phyloP scores from a whole-genome alignment of 345 rosid genomes.

The Ceriops tagal region DNA sequence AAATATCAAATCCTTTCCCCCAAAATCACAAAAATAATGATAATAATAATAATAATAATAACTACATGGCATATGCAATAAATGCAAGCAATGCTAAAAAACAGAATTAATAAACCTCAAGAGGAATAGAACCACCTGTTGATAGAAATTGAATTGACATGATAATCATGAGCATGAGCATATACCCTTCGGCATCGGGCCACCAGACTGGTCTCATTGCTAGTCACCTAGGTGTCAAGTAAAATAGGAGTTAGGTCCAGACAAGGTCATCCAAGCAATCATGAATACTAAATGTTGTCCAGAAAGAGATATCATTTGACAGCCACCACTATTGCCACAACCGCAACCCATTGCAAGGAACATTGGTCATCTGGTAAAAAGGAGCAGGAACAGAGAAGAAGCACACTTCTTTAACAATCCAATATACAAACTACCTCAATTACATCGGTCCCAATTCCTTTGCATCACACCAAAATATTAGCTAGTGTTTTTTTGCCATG shows the following conservation, averaged over 20 bases:
- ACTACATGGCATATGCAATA: background rate
- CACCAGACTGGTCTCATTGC: constrained; percentile 71
- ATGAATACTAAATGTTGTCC: background rate
- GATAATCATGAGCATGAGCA: constrained; percentile 99
- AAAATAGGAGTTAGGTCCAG: constrained; percentile 11
- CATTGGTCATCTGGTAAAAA: background rate
- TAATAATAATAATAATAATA: background rate
- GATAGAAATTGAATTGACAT: constrained; percentile 92
- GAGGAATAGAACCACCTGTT: constrained; percentile 55
- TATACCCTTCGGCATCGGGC: constrained; percentile 96
- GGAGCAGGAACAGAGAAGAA: background rate
- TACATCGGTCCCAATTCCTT: too few relatives aligned
- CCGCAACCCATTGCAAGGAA: background rate
- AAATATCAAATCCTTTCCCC: background rate
- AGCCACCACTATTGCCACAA: background rate
- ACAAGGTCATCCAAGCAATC: constrained; percentile 4
- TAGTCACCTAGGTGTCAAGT: constrained; percentile 54
- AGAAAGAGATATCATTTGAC: background rate
- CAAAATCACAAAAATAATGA: too few relatives aligned
- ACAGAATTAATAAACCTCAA: background rate
- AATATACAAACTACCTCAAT: too few relatives aligned
- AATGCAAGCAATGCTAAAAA: background rate
- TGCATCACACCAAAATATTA: too few relatives aligned
- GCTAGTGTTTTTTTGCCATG: too few relatives aligned
- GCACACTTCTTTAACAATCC: background rate